phyloP scores from a whole-genome alignment of 495 filamentous ascomycete genomes.

The Neurospora sublineolata region DNA sequence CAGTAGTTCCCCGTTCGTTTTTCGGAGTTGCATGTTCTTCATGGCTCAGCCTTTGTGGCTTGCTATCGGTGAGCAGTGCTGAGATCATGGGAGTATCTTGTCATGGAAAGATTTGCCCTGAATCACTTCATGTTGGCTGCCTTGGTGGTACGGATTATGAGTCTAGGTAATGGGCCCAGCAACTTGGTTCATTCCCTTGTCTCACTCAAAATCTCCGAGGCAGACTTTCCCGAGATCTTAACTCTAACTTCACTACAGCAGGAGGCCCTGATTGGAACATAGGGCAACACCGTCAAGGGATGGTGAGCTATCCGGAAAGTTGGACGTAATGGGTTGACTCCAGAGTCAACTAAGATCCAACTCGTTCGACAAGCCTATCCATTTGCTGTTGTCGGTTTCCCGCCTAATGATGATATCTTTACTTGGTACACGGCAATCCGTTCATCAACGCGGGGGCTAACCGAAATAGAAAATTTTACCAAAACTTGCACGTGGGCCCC shows the following conservation, averaged over 20 bases:
- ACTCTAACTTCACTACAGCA: neutral
- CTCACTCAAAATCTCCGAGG: neutral
- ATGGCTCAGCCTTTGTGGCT: neutral
- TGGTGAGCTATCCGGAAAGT: neutral
- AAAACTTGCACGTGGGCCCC: neutral
- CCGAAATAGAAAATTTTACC: neutral
- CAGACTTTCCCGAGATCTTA: neutral
- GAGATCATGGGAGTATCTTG: neutral
- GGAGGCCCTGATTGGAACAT: neutral
- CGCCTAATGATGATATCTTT: neutral
- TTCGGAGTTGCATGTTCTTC: neutral
- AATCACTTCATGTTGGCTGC: neutral
- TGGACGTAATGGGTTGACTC: neutral
- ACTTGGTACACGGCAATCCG: neutral
- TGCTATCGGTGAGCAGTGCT: neutral
- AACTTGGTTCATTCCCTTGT: neutral
- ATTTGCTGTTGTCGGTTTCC: neutral
- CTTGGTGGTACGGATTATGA: neutral
- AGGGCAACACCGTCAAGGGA: neutral
- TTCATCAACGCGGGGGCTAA: neutral
- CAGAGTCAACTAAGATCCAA: neutral
- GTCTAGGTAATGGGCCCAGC: neutral
- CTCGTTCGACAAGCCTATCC: neutral
- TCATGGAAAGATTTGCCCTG: neutral
- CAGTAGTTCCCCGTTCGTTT: neutral